Evolutionary conservation across 2,329 filamentous ascomycete species (phyloP).

Genomic region (Tolypocladium guangdongense): DNA sequence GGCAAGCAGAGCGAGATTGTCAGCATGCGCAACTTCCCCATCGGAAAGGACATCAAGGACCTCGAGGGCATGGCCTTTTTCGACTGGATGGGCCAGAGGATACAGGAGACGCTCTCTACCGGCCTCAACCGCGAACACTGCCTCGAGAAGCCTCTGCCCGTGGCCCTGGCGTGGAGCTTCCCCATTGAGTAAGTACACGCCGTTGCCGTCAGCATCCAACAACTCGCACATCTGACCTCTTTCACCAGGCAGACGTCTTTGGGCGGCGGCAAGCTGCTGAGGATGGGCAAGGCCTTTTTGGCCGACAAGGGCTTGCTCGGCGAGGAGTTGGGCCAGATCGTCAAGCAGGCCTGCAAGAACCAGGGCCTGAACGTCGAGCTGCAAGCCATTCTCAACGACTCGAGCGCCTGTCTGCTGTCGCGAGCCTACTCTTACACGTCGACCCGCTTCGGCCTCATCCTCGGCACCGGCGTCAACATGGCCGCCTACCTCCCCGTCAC

Average conservation of each 20-base stretch:
- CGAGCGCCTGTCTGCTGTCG: conserved; percentile 54
- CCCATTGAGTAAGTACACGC: conserved; percentile 48
- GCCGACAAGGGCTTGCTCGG: conserved; percentile 47
- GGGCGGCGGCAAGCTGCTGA: conserved; percentile 44
- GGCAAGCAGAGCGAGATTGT: conserved; percentile 39
- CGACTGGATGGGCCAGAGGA: conserved; percentile 55
- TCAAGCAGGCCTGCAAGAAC: conserved; percentile 40
- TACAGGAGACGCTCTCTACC: conserved; percentile 42
- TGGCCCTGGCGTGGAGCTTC: conserved; percentile 60
- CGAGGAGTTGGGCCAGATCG: conserved; percentile 48
- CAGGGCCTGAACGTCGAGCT: conserved; percentile 44
- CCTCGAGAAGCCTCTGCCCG: conserved; percentile 35
- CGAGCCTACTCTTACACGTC: conserved; percentile 48
- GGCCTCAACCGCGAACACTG: conserved; percentile 26
- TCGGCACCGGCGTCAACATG: conserved; percentile 58
- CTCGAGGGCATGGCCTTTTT: conserved; percentile 52
- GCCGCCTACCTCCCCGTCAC: conserved; percentile 51
- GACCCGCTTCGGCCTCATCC: conserved; percentile 53
- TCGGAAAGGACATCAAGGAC: conserved; percentile 42
- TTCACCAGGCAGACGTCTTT: conserved; percentile 50
- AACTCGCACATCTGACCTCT: not conserved
- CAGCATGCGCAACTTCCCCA: conserved; percentile 43
- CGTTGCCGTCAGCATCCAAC: not conserved
- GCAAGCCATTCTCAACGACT: conserved; percentile 55
- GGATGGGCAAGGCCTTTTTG: conserved; percentile 57